Evolutionary conservation across 1,284 basidiomycete genomes (phyloP).

Genomic region (Coriolopsis trogii): DNA sequence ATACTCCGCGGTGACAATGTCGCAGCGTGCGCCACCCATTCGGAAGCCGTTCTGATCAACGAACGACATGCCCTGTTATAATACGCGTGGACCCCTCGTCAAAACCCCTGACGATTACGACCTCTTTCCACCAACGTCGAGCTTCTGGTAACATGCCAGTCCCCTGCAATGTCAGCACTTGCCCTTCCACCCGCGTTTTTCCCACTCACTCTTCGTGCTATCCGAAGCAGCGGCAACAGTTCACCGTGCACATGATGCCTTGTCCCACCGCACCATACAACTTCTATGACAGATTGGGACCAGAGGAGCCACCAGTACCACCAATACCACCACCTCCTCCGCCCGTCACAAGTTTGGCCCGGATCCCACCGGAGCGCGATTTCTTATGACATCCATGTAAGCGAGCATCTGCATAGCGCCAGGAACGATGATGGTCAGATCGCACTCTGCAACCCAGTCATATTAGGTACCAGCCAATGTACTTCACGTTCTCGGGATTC

Average conservation of each 20-base stretch:
- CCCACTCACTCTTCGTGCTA: constrained; percentile 21
- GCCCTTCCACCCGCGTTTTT: constrained; percentile 13
- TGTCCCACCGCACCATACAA: constrained; percentile 41
- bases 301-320: constrained; percentile 37
- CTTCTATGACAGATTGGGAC: constrained; percentile 55
- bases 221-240: constrained; percentile 21
- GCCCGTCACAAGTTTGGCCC: constrained; percentile 42
- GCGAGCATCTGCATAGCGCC: too few species aligned
- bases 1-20: too few species aligned
- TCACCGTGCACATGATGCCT: constrained; percentile 37
- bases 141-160: constrained; percentile 17
- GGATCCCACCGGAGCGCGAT: constrained; percentile 30
- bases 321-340: constrained; percentile 21
- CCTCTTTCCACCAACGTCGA: constrained; percentile 13
- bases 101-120: constrained; percentile 7
- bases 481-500: too few species aligned
- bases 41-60: too few species aligned
- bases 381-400: too few species aligned
- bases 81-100: too few species aligned
- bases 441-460: too few species aligned
- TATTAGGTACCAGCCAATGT: too few species aligned
- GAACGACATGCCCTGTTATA: too few species aligned
- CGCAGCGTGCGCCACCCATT: too few species aligned
- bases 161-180: constrained; percentile 21
- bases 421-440: too few species aligned